Evolutionary conservation across 352 stramenopile genomes (phyloP), one percentile per base, ranked within the genome.

Genomic region (Pythium brachiatum): DNA sequence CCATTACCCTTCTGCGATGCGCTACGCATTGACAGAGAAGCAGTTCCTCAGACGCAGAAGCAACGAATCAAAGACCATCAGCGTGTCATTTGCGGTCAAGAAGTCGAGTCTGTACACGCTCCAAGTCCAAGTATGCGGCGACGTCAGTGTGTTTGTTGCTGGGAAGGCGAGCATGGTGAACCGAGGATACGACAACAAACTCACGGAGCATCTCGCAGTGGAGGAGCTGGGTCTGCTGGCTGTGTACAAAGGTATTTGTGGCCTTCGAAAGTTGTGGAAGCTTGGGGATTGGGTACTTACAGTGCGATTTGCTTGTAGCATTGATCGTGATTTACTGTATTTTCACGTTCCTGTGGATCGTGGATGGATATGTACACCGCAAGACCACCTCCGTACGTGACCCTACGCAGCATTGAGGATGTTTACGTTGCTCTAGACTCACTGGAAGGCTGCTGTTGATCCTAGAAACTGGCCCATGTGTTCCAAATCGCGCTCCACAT

Each of bases 151-250:
- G 31, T 72, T 73, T n/a, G 66, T 91, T n/a, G 67, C 68, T 44
- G 77, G 74, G 12, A 55, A 39, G 2, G 75, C 67, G 15, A 74
- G 50, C 7, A 83, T 90, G 79, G 69, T 87, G 27, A 89, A 90
- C 63, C 31, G 82, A 9, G 75, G 75, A 8, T 82, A 73, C 47
- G 77, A 89, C 56, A 68, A 71, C 4, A 52, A 51, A 16, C 61
- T 89, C 20, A 83, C 79, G 31, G 79, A 91, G 59, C 78, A 89
- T 69, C 63, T 91, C 8, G 76, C 72, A 1, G 71, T 91, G 12
- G 72, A 91, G 54, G 66, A 91, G 21, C 67, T 89, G 9, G 81
- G 81, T 0, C 55, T 87, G 2, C 47, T 81, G 16, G 70, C 81
- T n/a, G 46, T 89, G 4, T 91, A 87, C 48, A 75, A 80, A 73